Conservation (phyloP, 2,329 filamentous ascomycete species). For the Parafenestella ontariensis region DNA sequence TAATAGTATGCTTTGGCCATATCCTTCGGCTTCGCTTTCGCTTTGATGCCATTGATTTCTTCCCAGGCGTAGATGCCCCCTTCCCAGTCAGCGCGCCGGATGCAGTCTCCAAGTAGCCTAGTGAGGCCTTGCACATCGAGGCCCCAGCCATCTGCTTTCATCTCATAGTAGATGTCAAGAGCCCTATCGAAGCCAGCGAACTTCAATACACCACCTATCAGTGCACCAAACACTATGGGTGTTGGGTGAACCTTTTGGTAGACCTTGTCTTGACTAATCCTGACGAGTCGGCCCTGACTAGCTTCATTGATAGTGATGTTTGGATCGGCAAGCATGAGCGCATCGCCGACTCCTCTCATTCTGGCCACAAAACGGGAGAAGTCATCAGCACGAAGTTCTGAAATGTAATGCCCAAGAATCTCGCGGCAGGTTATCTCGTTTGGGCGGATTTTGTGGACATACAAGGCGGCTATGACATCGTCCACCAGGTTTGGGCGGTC, state of each 20-base stretch:
- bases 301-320: constrained; percentile 46
- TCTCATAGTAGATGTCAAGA: constrained; percentile 50
- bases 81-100: constrained; percentile 46
- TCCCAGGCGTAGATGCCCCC: constrained; percentile 50
- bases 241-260: constrained; percentile 55
- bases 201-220: constrained; percentile 53
- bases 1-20: constrained; percentile 39
- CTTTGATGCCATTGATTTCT: constrained; percentile 48
- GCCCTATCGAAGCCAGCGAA: constrained; percentile 56
- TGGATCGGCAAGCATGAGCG: constrained; percentile 52
- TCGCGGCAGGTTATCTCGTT: constrained; percentile 55
- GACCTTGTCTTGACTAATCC: constrained; percentile 34
- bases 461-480: constrained; percentile 39
- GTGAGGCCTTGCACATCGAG: constrained; percentile 50
- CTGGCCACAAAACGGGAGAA: constrained; percentile 51
- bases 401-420: constrained; percentile 51
- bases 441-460: constrained; percentile 50
- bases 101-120: constrained; percentile 52
- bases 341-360: constrained; percentile 51
- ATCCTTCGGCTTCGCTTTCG: constrained; percentile 22
- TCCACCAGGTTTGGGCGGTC: constrained; percentile 33
- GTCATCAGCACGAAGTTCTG: constrained; percentile 30
- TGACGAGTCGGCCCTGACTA: constrained; percentile 34
- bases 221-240: constrained; percentile 52
- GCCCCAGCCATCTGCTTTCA: constrained; percentile 56